Evolutionary conservation across 1,284 basidiomycete genomes (phyloP), one percentile per base, ranked within the genome.

Genomic region (Apiotrichum akiyoshidainum): DNA sequence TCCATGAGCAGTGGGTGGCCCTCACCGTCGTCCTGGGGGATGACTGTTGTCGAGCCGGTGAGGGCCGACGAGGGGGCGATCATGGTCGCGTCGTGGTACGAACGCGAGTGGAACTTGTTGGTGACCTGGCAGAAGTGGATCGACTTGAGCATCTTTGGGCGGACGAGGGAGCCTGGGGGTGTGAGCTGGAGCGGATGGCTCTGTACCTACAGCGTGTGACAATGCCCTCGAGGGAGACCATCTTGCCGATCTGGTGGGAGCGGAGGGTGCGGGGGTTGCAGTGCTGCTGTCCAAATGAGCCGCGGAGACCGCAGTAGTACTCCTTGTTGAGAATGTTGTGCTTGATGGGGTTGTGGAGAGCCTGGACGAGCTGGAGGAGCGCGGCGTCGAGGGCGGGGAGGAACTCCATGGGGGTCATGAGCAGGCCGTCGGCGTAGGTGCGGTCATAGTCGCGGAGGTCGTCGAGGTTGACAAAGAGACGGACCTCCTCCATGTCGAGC

Each of bases 221-320:
- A 72, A 99, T 99, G 37, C 96, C 96, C 79, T 99, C 96, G 33
- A 99, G 79, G 42, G 89, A 94, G 71, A 99, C 90, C 91, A 99
- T 92, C 78, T 89, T 93, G 55, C 93, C 92, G 34, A 99, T 85
- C 77, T 97, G 88, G 59, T 86, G 83, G 49, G 92, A 89, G 60
- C 88, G 85, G 41, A 99, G 84, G 12, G 92, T 95, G 11, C 96
- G 84, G 45, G 96, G 96, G 77, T 90, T 98, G 78, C 95, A 90
- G 77, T 98, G 93, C 76, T 99, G 92, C 78, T 98, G 94, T 49
- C 96, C 96, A 76, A 99, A 99, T n/a, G 91, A 95, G 56, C 96
- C 96, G 65, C 90, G 88, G 75, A 99, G 86, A n/a, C 95, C 96
- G 59, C 97, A 83, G 68, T 89, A 88, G 77, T 86, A 77, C 76